A percentile compares a stretch with the other conserved stretches of the same genome.
Conservation (phyloP, 2,329 filamentous ascomycete species). For the Thielaviopsis ethacetica region DNA sequence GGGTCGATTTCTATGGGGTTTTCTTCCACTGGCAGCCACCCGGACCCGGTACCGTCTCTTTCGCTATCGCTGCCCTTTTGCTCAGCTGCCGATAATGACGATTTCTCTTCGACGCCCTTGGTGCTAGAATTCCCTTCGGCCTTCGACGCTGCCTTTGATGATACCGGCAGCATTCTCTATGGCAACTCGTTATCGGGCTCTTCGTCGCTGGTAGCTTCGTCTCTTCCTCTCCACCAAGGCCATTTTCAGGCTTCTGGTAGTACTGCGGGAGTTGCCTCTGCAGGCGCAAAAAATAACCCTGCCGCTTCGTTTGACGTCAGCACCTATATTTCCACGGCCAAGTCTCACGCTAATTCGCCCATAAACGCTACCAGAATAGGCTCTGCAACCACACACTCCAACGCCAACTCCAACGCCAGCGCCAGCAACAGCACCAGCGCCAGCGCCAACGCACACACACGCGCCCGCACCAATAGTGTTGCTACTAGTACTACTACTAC, state of each 20-base stretch:
- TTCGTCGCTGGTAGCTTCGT: neutral
- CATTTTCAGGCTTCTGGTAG: neutral
- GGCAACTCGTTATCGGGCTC: neutral
- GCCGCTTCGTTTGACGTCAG: neutral
- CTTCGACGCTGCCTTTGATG: neutral
- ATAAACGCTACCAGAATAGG: neutral
- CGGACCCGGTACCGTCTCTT: conserved; percentile 6
- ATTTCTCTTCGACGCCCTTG: conserved; percentile 5
- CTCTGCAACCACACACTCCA: neutral
- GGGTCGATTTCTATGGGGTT: conserved; percentile 7
- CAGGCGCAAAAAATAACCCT: neutral
- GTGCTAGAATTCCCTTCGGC: conserved; percentile 5
- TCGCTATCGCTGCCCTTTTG: neutral
- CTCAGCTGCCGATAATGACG: neutral
- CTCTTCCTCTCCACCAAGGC: neutral
- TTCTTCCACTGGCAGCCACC: conserved; percentile 7
- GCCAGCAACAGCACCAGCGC: neutral
- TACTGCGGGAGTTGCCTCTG: neutral
- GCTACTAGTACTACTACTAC: too few relatives aligned
- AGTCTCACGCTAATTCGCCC: neutral
- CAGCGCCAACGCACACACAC: neutral
- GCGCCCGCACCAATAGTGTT: neutral
- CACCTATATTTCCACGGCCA: neutral
- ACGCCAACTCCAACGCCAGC: neutral
- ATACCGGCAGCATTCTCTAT: neutral